Evolutionary conservation across 2,329 filamentous ascomycete genomes (phyloP).

Genomic region (Alternaria sp.): DNA sequence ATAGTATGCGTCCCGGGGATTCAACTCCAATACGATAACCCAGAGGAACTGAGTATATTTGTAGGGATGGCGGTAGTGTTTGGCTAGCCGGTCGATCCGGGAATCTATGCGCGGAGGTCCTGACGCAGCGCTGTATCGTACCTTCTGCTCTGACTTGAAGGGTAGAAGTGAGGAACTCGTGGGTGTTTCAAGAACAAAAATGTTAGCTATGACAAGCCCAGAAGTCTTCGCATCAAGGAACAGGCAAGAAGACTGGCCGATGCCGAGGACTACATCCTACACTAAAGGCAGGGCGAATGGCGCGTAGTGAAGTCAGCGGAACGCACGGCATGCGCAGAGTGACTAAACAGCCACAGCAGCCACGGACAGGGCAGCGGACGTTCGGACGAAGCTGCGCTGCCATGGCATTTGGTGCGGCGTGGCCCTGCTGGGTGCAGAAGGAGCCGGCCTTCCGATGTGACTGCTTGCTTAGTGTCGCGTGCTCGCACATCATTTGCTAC

Average conservation of each 20-base stretch:
- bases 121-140: neutral
- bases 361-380: neutral
- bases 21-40: neutral
- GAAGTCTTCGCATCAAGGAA: neutral
- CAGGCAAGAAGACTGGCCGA: neutral
- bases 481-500: neutral
- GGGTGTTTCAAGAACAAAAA: neutral
- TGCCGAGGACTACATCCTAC: neutral
- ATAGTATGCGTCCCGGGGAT: neutral
- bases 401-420: conserved; percentile 1
- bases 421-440: neutral
- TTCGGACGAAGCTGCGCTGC: conserved; percentile 10
- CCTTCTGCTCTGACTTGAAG: neutral
- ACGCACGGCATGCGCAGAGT: conserved; percentile 6
- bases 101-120: neutral
- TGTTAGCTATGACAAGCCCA: neutral
- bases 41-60: neutral
- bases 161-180: neutral
- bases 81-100: neutral
- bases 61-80: neutral
- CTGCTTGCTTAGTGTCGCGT: conserved; percentile 1
- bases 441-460: conserved; percentile 14
- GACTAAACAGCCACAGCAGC: conserved; percentile 1
- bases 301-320: conserved; percentile 14
- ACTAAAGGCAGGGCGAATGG: conserved; percentile 2